Evolutionary conservation across 2,329 filamentous ascomycete genomes (phyloP).

Genomic region (Phaeoacremonium minimum): DNA sequence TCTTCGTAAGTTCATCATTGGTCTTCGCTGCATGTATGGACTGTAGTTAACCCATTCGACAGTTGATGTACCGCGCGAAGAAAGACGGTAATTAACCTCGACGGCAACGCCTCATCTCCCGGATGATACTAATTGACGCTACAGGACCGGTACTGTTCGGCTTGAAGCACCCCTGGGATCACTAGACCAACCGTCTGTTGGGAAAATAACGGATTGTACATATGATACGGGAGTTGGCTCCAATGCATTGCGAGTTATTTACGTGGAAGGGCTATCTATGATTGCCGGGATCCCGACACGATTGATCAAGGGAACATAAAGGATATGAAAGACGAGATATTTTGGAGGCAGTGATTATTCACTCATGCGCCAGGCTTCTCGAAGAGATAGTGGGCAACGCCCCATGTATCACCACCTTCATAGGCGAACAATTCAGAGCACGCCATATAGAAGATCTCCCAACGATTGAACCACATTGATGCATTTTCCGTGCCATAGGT

Average conservation of each 20-base stretch:
- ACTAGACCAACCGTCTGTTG: conserved; percentile 42
- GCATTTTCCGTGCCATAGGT: conserved; percentile 61
- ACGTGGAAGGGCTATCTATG: no score
- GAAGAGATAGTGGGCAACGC: conserved; percentile 63
- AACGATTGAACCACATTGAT: conserved; percentile 62
- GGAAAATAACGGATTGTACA: conserved; percentile 3
- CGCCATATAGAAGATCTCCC: conserved; percentile 70
- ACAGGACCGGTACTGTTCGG: conserved; percentile 74
- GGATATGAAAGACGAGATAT: background rate
- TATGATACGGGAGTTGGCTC: background rate
- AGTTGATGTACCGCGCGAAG: conserved; percentile 96
- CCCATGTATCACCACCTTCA: conserved; percentile 63
- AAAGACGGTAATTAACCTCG: conserved; percentile 94
- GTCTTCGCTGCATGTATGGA: conserved; percentile 5
- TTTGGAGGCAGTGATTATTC: background rate
- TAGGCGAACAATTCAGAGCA: conserved; percentile 67
- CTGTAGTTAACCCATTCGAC: conserved; percentile 11
- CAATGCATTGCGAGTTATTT: no score
- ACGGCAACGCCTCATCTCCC: background rate
- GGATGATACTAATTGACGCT: conserved; percentile 1
- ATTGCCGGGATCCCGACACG: no score
- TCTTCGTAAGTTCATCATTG: conserved; percentile 67
- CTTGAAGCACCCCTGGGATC: conserved; percentile 96
- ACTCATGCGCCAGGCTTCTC: conserved; percentile 40
- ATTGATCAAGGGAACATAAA: conserved; percentile 1